phyloP scores from a whole-genome alignment of 805 yeast species.

The Candida oleophila region DNA sequence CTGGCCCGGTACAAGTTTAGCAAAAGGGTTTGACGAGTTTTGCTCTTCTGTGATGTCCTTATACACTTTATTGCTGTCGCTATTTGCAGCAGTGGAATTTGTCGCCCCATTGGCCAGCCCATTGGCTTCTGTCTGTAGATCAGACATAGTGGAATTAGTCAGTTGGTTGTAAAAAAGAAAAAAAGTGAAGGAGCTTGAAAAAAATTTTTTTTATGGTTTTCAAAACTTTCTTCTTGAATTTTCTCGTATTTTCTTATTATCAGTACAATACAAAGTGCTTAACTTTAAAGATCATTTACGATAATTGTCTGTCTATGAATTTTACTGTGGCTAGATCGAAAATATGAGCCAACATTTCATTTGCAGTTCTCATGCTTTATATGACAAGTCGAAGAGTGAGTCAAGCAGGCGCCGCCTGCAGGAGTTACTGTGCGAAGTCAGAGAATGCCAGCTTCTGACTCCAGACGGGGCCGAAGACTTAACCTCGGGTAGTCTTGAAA shows the following conservation, averaged over 20 bases:
- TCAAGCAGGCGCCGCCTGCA: neutral
- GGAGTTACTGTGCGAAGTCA: neutral
- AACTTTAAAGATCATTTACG: slow-evolving; percentile 2
- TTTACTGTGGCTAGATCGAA: neutral
- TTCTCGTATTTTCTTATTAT: slow-evolving; percentile 2
- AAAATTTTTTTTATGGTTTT: neutral
- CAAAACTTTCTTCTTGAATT: neutral
- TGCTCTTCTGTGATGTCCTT: slow-evolving; percentile 45
- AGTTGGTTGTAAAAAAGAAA: too few species aligned
- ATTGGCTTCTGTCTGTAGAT: neutral
- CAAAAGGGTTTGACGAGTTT: slow-evolving; percentile 60
- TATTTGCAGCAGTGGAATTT: slow-evolving; percentile 4
- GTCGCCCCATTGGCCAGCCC: neutral
- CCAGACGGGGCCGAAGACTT: too few species aligned
- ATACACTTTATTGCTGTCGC: slow-evolving; percentile 14
- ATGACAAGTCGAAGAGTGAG: neutral
- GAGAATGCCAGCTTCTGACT: neutral
- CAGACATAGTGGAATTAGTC: too few species aligned
- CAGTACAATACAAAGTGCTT: slow-evolving; percentile 20
- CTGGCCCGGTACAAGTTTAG: slow-evolving; percentile 72
- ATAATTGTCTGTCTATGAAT: neutral
- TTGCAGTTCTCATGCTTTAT: neutral
- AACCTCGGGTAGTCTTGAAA: too few species aligned
- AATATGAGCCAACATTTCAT: neutral
- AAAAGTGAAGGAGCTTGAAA: neutral